phyloP scores from a whole-genome alignment of 129 eudicot species.

The Flaveria trinervia region DNA sequence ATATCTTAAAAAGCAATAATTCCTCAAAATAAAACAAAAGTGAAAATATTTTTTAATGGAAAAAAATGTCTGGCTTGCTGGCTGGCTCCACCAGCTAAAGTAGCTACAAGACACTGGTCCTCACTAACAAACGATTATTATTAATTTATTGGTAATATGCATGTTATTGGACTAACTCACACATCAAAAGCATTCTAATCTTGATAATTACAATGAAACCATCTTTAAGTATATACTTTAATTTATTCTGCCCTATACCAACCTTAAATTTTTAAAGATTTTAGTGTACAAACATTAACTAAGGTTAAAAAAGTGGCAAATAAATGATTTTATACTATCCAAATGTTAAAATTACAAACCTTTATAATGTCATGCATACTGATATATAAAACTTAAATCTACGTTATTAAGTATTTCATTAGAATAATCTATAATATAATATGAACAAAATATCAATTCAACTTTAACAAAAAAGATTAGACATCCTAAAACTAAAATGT shows the following conservation, averaged over 20 bases:
- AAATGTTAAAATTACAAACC: no score
- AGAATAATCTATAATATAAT: no score
- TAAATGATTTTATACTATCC: no score
- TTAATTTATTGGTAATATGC: slow-evolving; percentile 22
- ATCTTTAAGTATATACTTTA: slow-evolving; percentile 1
- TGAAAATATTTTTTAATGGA: not conserved
- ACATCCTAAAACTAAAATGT: no score
- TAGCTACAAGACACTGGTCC: slow-evolving; percentile 35
- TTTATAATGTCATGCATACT: no score
- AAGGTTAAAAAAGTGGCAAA: not conserved
- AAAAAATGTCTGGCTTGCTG: slow-evolving; percentile 23
- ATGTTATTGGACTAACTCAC: slow-evolving; percentile 15
- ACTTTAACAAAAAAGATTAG: no score
- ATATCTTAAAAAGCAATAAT: slow-evolving; percentile 9
- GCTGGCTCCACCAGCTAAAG: slow-evolving; percentile 26
- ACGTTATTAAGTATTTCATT: no score
- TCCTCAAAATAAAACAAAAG: slow-evolving; percentile 8
- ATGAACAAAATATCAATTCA: no score
- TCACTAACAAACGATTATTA: slow-evolving; percentile 15
- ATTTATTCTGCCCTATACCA: not conserved
- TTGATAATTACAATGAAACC: slow-evolving; percentile 32
- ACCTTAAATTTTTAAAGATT: not conserved
- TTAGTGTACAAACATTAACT: not conserved
- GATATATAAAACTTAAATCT: no score
- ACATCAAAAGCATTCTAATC: slow-evolving; percentile 23